Percentiles rank a stretch among this genome's conserved stretches.
These are phyloP conservation scores for Cinnamomum micranthum DNA, from an alignment of 164 flowering plant species.

Conservation along the genomic window DNA sequence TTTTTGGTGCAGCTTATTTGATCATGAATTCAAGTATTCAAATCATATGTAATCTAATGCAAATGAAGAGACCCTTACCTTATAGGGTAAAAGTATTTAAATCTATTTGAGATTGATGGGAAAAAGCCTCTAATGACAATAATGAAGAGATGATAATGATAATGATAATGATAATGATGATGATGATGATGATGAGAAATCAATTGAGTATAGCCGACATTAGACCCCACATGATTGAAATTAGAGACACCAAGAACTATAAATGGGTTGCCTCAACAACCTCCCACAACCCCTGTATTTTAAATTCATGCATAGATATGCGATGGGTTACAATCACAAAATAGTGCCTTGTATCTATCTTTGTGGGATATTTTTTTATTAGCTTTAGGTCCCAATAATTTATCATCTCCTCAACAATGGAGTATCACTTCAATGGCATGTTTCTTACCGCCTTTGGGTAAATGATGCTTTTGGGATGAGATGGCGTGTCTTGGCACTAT, in stretches of 20 bases:
- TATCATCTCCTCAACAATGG: neutral
- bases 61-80: too few relatives aligned
- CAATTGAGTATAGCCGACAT: neutral
- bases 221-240: neutral
- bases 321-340: neutral
- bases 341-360: neutral
- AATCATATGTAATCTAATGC: too few relatives aligned
- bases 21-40: too few relatives aligned
- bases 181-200: neutral
- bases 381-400: neutral
- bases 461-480: slow-evolving; percentile 4
- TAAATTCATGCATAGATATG: neutral
- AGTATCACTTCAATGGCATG: neutral
- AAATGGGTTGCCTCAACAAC: neutral
- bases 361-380: neutral
- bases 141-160: neutral
- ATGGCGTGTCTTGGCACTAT: slow-evolving; percentile 11
- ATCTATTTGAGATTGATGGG: neutral
- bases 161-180: neutral
- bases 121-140: neutral
- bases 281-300: neutral
- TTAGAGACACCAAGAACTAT: neutral
- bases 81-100: neutral
- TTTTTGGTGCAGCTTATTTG: too few relatives aligned
- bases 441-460: slow-evolving; percentile 2